Base-by-base conservation (phyloP, 495 filamentous ascomycete genomes). In the Xylaria intraflava region DNA sequence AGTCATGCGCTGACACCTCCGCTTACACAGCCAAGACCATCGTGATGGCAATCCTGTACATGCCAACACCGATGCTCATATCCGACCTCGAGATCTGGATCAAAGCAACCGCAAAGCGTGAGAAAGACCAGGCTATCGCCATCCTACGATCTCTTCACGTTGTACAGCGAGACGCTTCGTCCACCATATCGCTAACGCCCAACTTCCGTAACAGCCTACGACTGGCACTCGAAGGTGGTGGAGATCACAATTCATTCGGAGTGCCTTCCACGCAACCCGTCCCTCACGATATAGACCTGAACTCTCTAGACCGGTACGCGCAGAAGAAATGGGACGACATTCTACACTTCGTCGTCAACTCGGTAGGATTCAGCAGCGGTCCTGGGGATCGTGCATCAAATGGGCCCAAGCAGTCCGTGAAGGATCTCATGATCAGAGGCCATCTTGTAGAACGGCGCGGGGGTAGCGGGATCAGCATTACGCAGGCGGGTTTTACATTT, bases 251-350 rank as follows among this genome's bases (percentile, higher is more conserved):
- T 46, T 94, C 89, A 2, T 98, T 97, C 57, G 93, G 93, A 43
- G 87, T 96, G 4, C 86, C 89, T 11, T 87, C 84, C 27, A 75
- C 75, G 22, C 65, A 77, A n/a, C 69, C 81, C 0, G 74, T 81
- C 27, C 75, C 81, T 14, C 69, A 74, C 35, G 69, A 73, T 30
- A 77, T 93, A 23, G 76, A 83, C 19, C 69, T 90, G 5, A 59
- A 73, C 19, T 86, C 83, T 61, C 77, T 98, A n/a, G 94, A 98
- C 57, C 74, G 82, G 24, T 96, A 90, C 69, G 92, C 91, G 12
- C 78, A 86, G 43, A 79, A 77, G 55, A 92, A 96, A 63, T 98
- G 94, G 89, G 94, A 98, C 66, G 85, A 88, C 7, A 94, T 98
- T 9, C 71, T 97, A 29, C 90, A 95, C 66, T 98, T 92, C 65